These are phyloP conservation scores for Apiotrichum laibachii DNA, from an alignment of 1,284 basidiomycete genomes.

Conservation along the genomic window DNA sequence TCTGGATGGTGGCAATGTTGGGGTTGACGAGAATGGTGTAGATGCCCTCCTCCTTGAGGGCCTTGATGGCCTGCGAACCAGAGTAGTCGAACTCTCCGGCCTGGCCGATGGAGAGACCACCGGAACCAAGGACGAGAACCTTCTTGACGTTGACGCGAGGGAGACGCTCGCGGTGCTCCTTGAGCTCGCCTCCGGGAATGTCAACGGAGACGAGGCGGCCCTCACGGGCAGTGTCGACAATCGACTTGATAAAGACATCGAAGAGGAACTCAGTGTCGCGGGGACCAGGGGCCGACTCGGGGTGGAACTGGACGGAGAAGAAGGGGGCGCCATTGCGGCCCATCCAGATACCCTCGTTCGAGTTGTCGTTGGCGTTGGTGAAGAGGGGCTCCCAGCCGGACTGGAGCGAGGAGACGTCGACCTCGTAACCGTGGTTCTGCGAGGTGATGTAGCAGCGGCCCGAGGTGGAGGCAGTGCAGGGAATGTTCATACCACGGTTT, in stretches of 20 bases:
- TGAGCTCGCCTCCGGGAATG: constrained; percentile 83
- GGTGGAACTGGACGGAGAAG: constrained; percentile 99
- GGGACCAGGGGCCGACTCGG: constrained; percentile 97
- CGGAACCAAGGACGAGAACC: constrained; percentile 96
- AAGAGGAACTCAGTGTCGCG: constrained; percentile 98
- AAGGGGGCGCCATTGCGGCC: constrained; percentile 74
- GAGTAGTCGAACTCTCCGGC: constrained; percentile 99
- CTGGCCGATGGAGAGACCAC: constrained; percentile 95
- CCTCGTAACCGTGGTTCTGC: constrained; percentile 98
- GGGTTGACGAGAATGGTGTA: constrained; percentile 98
- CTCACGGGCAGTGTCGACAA: constrained; percentile 71
- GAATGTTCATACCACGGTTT: constrained; percentile 98
- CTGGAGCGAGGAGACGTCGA: constrained; percentile 77
- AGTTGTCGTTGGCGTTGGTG: constrained; percentile 93
- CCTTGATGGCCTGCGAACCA: constrained; percentile 98
- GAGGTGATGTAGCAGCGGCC: constrained; percentile 98
- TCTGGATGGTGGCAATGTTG: constrained; percentile 99
- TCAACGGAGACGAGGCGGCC: constrained; percentile 68
- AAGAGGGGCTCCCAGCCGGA: constrained; percentile 91
- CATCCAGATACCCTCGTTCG: constrained; percentile 97
- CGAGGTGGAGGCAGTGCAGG: constrained; percentile 89
- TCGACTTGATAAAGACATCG: constrained; percentile 91
- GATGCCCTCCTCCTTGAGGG: constrained; percentile 96
- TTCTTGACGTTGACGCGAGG: constrained; percentile 81
- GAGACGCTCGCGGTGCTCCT: constrained; percentile 66